These are phyloP conservation scores for Verbascum thapsus DNA, from an alignment of 257 asterid species.

Conservation along the genomic window DNA sequence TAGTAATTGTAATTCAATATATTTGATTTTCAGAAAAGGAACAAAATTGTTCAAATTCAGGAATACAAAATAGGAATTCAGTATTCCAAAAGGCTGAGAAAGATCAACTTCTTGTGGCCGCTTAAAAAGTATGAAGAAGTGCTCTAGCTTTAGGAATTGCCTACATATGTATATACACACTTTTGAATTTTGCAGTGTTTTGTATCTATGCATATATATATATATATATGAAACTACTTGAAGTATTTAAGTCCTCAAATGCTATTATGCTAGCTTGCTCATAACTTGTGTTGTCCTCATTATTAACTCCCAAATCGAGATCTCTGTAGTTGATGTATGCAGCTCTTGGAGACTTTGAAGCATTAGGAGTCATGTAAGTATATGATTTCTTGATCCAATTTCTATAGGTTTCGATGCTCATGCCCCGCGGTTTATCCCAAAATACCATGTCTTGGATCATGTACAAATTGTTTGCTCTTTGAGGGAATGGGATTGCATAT, in stretches of 20 bases:
- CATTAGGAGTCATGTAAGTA: slow-evolving; percentile 31
- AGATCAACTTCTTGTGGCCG: not conserved
- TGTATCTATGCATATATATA: too few species aligned
- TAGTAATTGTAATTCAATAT: too few species aligned
- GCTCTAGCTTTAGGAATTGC: too few species aligned
- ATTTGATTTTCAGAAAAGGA: not conserved
- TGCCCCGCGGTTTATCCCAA: slow-evolving; percentile 20
- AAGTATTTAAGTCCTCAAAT: too few species aligned
- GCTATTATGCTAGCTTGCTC: too few species aligned
- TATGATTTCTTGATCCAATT: slow-evolving; percentile 35
- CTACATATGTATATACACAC: too few species aligned
- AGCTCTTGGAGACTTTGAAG: slow-evolving; percentile 33
- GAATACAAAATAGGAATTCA: not conserved
- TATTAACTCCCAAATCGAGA: slow-evolving; percentile 41
- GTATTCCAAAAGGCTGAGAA: not conserved
- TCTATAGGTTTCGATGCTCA: slow-evolving; percentile 10
- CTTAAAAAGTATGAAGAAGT: too few species aligned
- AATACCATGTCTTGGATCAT: slow-evolving; percentile 25
- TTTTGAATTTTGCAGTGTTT: too few species aligned
- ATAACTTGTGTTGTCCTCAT: slow-evolving; percentile 29
- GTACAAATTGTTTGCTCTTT: slow-evolving; percentile 33
- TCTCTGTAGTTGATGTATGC: slow-evolving; percentile 42
- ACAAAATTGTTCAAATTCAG: not conserved
- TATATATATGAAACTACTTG: too few species aligned
- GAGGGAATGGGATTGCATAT: slow-evolving; percentile 36